These are phyloP conservation scores for Xylaria sp. DNA, from an alignment of 2,329 filamentous ascomycete species.

Conservation along the genomic window DNA sequence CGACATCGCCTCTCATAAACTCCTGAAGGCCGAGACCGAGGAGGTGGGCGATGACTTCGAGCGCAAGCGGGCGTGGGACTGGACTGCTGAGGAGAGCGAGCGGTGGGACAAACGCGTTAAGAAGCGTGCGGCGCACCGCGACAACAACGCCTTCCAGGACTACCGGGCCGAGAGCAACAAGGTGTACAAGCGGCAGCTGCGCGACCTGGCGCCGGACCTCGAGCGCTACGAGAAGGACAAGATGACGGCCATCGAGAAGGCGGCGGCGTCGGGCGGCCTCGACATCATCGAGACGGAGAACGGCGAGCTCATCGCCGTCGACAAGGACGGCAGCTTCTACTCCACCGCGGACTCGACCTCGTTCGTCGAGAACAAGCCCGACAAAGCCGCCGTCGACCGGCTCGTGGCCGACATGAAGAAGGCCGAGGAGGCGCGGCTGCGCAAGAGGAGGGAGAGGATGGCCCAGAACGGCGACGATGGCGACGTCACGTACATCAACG, in stretches of 20 bases:
- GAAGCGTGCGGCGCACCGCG: conserved; percentile 79
- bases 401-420: conserved; percentile 84
- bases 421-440: conserved; percentile 83
- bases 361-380: conserved; percentile 84
- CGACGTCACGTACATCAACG: conserved; percentile 98
- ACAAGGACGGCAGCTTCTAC: conserved; percentile 89
- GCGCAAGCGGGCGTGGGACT: conserved; percentile 97
- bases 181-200: conserved; percentile 89
- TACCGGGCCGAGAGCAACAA: conserved; percentile 87
- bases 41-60: conserved; percentile 90
- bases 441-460: conserved; percentile 81
- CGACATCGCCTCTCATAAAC: conserved; percentile 86
- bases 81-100: conserved; percentile 93
- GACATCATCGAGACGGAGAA: conserved; percentile 96
- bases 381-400: conserved; percentile 83
- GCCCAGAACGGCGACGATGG: conserved; percentile 79
- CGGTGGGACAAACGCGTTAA: conserved; percentile 89
- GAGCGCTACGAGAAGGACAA: conserved; percentile 88
- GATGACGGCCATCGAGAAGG: conserved; percentile 79
- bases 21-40: conserved; percentile 88
- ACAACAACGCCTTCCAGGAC: conserved; percentile 88
- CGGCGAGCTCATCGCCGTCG: conserved; percentile 91
- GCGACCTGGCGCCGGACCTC: conserved; percentile 73
- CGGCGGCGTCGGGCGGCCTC: conserved; percentile 80
- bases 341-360: conserved; percentile 81